phyloP scores from a whole-genome alignment of 371 early-diverging fungal species.

The Zychaea mexicana region DNA sequence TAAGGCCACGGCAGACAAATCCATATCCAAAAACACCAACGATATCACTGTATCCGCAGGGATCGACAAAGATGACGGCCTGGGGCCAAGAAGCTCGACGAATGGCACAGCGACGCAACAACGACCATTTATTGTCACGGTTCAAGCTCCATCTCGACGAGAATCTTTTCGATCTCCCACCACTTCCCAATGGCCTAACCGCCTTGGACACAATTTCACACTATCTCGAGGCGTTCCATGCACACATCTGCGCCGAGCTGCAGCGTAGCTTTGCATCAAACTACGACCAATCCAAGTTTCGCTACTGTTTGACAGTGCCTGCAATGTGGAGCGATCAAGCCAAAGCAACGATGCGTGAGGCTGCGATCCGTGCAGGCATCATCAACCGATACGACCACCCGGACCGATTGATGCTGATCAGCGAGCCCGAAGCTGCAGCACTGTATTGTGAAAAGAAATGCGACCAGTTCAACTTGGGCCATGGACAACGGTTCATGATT shows the following conservation, averaged over 20 bases:
- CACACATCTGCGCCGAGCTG: constrained; percentile 45
- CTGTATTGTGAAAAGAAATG: constrained; percentile 52
- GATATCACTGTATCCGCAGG: constrained; percentile 42
- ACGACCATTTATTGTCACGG: constrained; percentile 41
- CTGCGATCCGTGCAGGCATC: constrained; percentile 47
- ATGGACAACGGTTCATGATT: constrained; percentile 60
- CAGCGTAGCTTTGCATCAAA: constrained; percentile 48
- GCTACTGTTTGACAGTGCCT: constrained; percentile 52
- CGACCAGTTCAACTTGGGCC: constrained; percentile 48
- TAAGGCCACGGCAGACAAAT: constrained; percentile 50
- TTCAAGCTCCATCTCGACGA: constrained; percentile 54
- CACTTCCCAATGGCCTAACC: constrained; percentile 14
- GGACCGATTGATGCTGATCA: constrained; percentile 53
- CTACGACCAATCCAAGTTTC: constrained; percentile 48
- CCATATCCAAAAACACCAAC: constrained; percentile 54
- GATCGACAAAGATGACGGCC: constrained; percentile 44
- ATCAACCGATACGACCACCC: constrained; percentile 52
- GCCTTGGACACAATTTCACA: constrained; percentile 23
- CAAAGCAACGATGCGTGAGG: constrained; percentile 52
- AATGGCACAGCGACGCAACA: constrained; percentile 38
- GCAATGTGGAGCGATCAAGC: constrained; percentile 58
- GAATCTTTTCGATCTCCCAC: constrained; percentile 32
- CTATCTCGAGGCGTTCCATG: constrained; percentile 48
- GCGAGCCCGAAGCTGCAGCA: constrained; percentile 23
- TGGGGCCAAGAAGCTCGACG: constrained; percentile 55